Evolutionary conservation across 345 rosid species (phyloP), one percentile per base, ranked within the genome.

Genomic region (Hypericum androsaemum): DNA sequence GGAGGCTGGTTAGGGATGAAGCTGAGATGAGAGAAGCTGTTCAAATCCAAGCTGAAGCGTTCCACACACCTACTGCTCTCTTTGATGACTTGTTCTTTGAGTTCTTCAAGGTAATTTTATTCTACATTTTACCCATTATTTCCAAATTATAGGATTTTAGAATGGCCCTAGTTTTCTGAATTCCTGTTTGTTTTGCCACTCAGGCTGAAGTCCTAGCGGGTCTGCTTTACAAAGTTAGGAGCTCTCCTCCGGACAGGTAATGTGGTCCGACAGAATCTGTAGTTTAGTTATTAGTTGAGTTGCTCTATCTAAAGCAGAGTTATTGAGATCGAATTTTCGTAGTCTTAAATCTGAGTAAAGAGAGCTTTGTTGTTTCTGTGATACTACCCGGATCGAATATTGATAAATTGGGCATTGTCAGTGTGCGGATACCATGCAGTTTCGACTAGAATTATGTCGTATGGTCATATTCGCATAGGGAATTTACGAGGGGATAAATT

Each of bases 171-270:
- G 14, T 17, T 38, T 12, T 12, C 17, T 2, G 11, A 13, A 11
- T 11, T 39, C 36, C 8, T 5, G 12, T 15, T 10, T n/a, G 12
- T 13, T 37, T n/a, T 40, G 12, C 32, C 40, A 7, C 55, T 15
- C 77, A 90, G 96, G 95, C 95, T 28, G 98, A 90, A 60, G 98
- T 90, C 56, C 74, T 87, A 6, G 57, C 96, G 6, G 92, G 71
- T 13, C 88, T 90, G 53, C 41, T 79, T 22, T 90, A 90, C 80
- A 90, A 84, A 66, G 76, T 87, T 22, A 71, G 69, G 61, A 87
- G 79, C 69, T 87, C 98, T 40, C 73, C 89, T 42, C 77, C 83
- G 5, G 70, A 72, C 76, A 79, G 98, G 94, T 82, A 22, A 22
- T 22, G 32, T 22, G 32, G 32, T 22, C 32, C 32, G 4, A 22